A percentile compares a stretch with the other conserved stretches of the same genome.
Evolutionary conservation across 768 basidiomycete genomes (phyloP).

Genomic region (Chalciporus pseudorubinellus): DNA sequence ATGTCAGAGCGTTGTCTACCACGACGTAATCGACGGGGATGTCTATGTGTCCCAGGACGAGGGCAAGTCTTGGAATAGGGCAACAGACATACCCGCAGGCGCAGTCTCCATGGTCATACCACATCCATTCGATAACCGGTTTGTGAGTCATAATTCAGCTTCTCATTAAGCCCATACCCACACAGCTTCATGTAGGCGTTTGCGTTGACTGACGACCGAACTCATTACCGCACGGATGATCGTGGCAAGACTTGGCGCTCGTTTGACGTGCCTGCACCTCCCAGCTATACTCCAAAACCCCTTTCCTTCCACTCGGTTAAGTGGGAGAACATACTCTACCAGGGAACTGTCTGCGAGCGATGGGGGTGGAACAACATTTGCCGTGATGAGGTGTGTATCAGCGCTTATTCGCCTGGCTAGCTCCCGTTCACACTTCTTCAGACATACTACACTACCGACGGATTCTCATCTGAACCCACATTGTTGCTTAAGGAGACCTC

Average conservation of each 20-base stretch:
- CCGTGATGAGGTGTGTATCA: constrained; percentile 60
- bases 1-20: constrained; percentile 68
- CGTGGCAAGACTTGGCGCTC: constrained; percentile 84
- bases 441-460: constrained; percentile 88
- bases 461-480: constrained; percentile 61
- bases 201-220: constrained; percentile 68
- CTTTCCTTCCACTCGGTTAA: constrained; percentile 90
- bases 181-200: constrained; percentile 61
- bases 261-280: constrained; percentile 65
- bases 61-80: constrained; percentile 65
- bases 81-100: constrained; percentile 52
- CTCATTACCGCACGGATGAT: constrained; percentile 86
- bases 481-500: constrained; percentile 68
- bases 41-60: constrained; percentile 84
- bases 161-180: neutral
- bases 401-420: neutral
- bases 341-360: constrained; percentile 63
- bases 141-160: constrained; percentile 43
- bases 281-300: constrained; percentile 48
- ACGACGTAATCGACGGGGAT: constrained; percentile 66
- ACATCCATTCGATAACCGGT: constrained; percentile 81
- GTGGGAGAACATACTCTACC: constrained; percentile 74
- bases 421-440: constrained; percentile 32
- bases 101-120: constrained; percentile 70
- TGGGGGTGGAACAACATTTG: constrained; percentile 57